Evolutionary conservation across 495 filamentous ascomycete genomes (phyloP).

Genomic region (Hyaloscypha bicolor): DNA sequence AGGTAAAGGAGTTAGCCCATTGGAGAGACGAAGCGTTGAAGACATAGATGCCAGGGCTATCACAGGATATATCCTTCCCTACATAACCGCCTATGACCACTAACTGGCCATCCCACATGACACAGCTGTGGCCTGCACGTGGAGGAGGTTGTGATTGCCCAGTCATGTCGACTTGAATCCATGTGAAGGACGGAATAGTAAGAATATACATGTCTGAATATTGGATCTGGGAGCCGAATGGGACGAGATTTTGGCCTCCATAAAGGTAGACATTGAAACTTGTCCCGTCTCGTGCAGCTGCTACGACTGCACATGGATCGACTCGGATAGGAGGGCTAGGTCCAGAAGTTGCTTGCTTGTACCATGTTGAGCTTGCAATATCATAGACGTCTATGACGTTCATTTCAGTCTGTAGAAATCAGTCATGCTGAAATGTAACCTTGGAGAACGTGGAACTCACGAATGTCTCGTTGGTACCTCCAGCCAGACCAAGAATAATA

Average conservation of each 20-base stretch:
- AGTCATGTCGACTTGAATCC: constrained; percentile 63
- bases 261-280: constrained; percentile 77
- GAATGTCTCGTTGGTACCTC: constrained; percentile 64
- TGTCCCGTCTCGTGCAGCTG: constrained; percentile 68
- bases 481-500: constrained; percentile 69
- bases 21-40: constrained; percentile 63
- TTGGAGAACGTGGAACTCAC: constrained; percentile 20
- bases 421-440: background rate
- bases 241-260: constrained; percentile 71
- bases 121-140: constrained; percentile 70
- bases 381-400: constrained; percentile 76
- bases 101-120: constrained; percentile 70
- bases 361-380: constrained; percentile 76
- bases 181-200: constrained; percentile 72
- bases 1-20: constrained; percentile 63
- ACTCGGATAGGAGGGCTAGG: constrained; percentile 64
- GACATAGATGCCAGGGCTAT: constrained; percentile 68
- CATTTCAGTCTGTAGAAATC: constrained; percentile 55
- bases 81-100: constrained; percentile 74
- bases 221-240: constrained; percentile 59
- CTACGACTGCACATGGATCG: constrained; percentile 73
- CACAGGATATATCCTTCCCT: constrained; percentile 61
- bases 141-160: constrained; percentile 58
- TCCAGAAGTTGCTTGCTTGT: constrained; percentile 70
- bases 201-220: constrained; percentile 80